These are phyloP conservation scores for Oryza rufipogon DNA, from an alignment of 176 grass and related monocot species.

Conservation along the genomic window DNA sequence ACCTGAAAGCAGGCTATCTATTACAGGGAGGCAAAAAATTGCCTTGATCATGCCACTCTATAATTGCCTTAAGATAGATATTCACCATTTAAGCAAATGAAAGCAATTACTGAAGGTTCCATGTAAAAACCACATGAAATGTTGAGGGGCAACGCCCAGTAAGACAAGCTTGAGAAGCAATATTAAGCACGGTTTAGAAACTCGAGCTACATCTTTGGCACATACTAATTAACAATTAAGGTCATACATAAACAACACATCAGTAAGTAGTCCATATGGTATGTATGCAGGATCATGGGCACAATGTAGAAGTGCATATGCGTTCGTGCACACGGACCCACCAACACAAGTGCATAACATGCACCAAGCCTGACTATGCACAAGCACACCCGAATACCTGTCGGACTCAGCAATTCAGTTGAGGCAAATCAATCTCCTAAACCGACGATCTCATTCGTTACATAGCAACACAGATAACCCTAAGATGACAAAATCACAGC, in stretches of 20 bases:
- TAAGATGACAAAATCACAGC: not conserved
- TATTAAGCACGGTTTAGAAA: not conserved
- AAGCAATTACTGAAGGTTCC: not conserved
- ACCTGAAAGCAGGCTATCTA: not conserved
- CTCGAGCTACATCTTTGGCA: not conserved
- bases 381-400: not conserved
- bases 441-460: not conserved
- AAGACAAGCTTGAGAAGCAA: not conserved
- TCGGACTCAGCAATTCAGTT: not conserved
- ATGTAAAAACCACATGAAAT: constrained; percentile 1
- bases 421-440: not conserved
- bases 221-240: too few species aligned
- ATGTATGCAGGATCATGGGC: not conserved
- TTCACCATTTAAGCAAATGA: not conserved
- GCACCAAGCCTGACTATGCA: not conserved
- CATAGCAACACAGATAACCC: constrained; percentile 4
- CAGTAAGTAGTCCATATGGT: not conserved
- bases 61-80: not conserved
- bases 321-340: not conserved
- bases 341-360: not conserved
- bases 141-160: not conserved
- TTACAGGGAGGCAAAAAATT: not conserved
- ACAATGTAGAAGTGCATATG: not conserved
- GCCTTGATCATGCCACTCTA: not conserved
- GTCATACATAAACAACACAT: not conserved